Percentiles rank a stretch among this genome's conserved stretches.
Evolutionary conservation across 1,139 yeast species (phyloP).

Genomic region (Taphrina wiesneri): DNA sequence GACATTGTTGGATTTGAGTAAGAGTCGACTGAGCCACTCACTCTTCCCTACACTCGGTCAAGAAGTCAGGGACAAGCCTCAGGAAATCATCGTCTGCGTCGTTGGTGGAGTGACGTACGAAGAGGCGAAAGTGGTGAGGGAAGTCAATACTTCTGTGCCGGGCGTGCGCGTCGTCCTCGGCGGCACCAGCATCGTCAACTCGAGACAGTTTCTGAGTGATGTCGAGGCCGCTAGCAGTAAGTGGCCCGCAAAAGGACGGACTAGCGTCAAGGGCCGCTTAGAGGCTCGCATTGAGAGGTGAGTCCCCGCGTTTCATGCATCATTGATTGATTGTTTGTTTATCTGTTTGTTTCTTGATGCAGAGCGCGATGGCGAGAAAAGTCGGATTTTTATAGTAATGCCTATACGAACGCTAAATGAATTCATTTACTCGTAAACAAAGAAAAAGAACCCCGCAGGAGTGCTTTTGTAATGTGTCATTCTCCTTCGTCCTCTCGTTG

Average conservation of each 20-base stretch:
- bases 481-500: too few species aligned
- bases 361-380: background rate
- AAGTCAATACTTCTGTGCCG: conserved; percentile 54
- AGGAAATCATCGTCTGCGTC: conserved; percentile 76
- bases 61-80: conserved; percentile 53
- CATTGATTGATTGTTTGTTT: background rate
- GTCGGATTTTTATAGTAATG: background rate
- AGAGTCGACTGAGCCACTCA: conserved; percentile 54
- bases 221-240: conserved; percentile 3
- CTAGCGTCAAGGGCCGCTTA: background rate
- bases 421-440: background rate
- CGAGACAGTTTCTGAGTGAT: conserved; percentile 55
- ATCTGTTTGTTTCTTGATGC: too few species aligned
- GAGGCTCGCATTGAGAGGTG: background rate
- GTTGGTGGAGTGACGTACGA: conserved; percentile 93
- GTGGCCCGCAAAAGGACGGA: conserved; percentile 23
- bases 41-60: conserved; percentile 49
- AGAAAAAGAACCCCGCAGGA: background rate
- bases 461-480: background rate
- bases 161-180: conserved; percentile 68
- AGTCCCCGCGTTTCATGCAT: background rate
- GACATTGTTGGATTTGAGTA: conserved; percentile 54
- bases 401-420: background rate
- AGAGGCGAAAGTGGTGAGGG: conserved; percentile 79
- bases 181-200: conserved; percentile 68